A percentile compares a stretch with the other conserved stretches of the same genome.
phyloP scores from a whole-genome alignment of 257 asterid genomes.

The Salvia hispanica region DNA sequence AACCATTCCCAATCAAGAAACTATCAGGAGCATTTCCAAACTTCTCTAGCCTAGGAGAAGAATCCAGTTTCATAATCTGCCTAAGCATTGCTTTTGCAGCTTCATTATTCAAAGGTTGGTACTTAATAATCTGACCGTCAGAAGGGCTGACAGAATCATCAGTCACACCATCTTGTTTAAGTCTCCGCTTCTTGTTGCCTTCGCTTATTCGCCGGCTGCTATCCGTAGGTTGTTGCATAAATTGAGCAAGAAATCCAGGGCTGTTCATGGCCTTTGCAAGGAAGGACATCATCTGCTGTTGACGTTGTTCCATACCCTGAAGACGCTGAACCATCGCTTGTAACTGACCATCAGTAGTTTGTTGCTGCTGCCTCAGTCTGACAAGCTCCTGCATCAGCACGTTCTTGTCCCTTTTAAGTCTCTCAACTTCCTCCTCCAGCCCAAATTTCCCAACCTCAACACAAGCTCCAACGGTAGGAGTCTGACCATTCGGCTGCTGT shows the following conservation, averaged over 20 bases:
- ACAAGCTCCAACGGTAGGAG: constrained; percentile 66
- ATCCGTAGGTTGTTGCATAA: constrained; percentile 84
- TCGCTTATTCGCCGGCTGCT: constrained; percentile 57
- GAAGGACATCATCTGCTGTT: constrained; percentile 96
- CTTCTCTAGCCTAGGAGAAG: constrained; percentile 65
- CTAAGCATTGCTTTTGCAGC: constrained; percentile 80
- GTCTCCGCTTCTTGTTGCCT: constrained; percentile 84
- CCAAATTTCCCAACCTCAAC: constrained; percentile 97
- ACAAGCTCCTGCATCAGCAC: constrained; percentile 96
- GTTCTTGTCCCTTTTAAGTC: constrained; percentile 87
- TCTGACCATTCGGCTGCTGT: constrained; percentile 63
- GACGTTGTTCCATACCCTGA: constrained; percentile 98
- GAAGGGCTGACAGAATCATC: constrained; percentile 47
- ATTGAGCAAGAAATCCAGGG: constrained; percentile 87
- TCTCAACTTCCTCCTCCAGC: constrained; percentile 89
- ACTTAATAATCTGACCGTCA: constrained; percentile 82
- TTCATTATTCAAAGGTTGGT: constrained; percentile 80
- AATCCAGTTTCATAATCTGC: constrained; percentile 68
- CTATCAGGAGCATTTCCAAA: constrained; percentile 46
- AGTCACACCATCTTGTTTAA: constrained; percentile 59
- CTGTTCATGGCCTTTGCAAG: constrained; percentile 95
- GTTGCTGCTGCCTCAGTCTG: constrained; percentile 88
- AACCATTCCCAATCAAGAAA: constrained; percentile 50
- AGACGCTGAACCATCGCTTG: constrained; percentile 83
- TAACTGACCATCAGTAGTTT: constrained; percentile 76